A percentile compares a stretch with the other conserved stretches of the same genome.
Conservation (phyloP, 345 rosid species). For the Gossypium mustelinum region DNA sequence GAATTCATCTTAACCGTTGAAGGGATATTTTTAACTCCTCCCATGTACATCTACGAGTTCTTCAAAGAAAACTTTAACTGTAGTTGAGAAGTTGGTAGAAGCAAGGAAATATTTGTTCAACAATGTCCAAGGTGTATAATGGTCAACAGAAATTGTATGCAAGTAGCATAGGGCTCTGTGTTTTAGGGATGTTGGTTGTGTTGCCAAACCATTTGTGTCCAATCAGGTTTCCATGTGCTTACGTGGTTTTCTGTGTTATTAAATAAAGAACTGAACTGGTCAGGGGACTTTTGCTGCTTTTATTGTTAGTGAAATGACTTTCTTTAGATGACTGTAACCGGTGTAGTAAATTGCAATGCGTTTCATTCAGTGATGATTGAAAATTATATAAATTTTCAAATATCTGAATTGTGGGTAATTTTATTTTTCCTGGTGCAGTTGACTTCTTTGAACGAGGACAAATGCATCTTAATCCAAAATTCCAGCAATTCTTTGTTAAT, state of each 20-base stretch:
- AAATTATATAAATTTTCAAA: neutral
- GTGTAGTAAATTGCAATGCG: neutral
- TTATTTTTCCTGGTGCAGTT: slow-evolving; percentile 46
- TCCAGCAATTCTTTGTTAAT: slow-evolving; percentile 51
- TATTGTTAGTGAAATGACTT: slow-evolving; percentile 2
- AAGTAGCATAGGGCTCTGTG: neutral
- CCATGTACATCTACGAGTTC: neutral
- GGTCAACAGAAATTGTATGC: neutral
- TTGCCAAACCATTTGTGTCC: neutral
- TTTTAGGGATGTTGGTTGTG: neutral
- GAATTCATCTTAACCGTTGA: neutral
- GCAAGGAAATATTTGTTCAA: neutral
- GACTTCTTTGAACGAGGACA: slow-evolving; percentile 56
- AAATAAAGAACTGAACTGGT: neutral
- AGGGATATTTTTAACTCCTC: neutral
- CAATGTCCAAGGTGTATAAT: neutral
- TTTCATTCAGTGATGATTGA: neutral
- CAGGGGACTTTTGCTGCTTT: slow-evolving; percentile 2
- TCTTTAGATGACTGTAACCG: neutral
- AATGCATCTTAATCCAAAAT: slow-evolving; percentile 63
- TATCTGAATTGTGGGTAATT: neutral
- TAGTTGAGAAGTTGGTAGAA: slow-evolving; percentile 1
- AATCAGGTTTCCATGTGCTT: neutral
- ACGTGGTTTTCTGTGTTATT: neutral
- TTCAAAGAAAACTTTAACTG: neutral